Base-by-base conservation (phyloP, 352 stramenopile species). In the Phytophthora rubi region DNA sequence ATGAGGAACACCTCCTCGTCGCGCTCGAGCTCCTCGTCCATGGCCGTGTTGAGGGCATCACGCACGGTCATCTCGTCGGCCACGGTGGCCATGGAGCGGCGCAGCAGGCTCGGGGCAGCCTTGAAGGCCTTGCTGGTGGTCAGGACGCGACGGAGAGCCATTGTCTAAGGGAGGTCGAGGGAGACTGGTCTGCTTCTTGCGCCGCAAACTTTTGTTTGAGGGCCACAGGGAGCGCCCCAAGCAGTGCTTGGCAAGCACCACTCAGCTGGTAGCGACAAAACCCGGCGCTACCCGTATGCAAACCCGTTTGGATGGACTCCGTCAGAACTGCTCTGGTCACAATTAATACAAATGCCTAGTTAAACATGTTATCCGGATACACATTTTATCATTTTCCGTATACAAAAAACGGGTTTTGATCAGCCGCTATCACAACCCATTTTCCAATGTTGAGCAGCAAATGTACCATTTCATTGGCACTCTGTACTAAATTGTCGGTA, bases 21-120 rank as follows among this genome's bases (percentile, higher is more conserved):
- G 54, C 95, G 89, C 63, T 90, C 93, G 83, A 99, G 98, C 85
- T 99, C 98, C 81, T 99, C 98, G 79, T 99, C 97, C 65, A 99
- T 92, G 53, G 94, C 98, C 44, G 94, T 88, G 88, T 99, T 99
- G 71, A 99, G 96, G 33, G 98, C 98, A 71, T 99, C 98, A 73
- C 98, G 94, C 62, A 99, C 97, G 1, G 97, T 97, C 88, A 99
- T 98, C 76, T 90, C 83, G 71, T 81, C 81, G 15, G 88, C 70
- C 30, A 91, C 83, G 3, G 83, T 92, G 58, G 88, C 83, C 88
- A 95, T 95, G 66, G 71, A 72, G 76, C 88, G 88, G 59, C 81
- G 82, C 56, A 81, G 66, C 30, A 81, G 53, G 48, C 54, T 68
- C 47, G 74, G 68, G 44, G 76, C 59, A 37, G 72, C 61, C 45